phyloP scores from a whole-genome alignment of 108 stramenopile species.

The Aurantiochytrium sp. region DNA sequence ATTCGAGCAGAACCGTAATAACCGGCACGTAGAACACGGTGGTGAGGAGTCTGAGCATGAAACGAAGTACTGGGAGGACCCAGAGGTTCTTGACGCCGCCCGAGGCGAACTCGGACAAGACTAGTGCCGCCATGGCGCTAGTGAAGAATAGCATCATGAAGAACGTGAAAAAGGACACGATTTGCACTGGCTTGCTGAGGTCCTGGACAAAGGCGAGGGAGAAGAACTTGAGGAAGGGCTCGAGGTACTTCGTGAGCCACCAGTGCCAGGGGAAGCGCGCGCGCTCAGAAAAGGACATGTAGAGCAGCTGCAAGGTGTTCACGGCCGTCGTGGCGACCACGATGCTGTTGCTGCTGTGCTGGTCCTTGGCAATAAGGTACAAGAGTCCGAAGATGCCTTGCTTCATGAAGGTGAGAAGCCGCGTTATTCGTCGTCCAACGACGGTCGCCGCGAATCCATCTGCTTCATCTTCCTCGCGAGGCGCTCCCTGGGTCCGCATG shows the following conservation, averaged over 20 bases:
- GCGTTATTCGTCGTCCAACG: not conserved
- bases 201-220: constrained; percentile 2
- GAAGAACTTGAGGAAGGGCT: not conserved
- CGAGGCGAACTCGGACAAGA: not conserved
- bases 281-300: not conserved
- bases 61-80: not conserved
- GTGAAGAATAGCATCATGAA: not conserved
- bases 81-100: constrained; percentile 13
- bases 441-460: not conserved
- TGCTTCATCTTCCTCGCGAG: not conserved
- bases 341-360: not conserved
- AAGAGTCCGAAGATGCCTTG: not conserved
- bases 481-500: too few species aligned
- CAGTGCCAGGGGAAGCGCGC: not conserved
- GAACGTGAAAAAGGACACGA: not conserved
- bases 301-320: constrained; percentile 23
- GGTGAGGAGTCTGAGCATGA: not conserved
- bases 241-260: not conserved
- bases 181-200: not conserved
- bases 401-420: not conserved
- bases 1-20: not conserved
- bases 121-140: not conserved
- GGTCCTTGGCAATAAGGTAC: constrained; percentile 13
- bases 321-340: not conserved
- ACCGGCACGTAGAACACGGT: constrained; percentile 18